Evolutionary conservation across 371 early-diverging fungal species (phyloP).

Genomic region (Saksenaea vasiformis): DNA sequence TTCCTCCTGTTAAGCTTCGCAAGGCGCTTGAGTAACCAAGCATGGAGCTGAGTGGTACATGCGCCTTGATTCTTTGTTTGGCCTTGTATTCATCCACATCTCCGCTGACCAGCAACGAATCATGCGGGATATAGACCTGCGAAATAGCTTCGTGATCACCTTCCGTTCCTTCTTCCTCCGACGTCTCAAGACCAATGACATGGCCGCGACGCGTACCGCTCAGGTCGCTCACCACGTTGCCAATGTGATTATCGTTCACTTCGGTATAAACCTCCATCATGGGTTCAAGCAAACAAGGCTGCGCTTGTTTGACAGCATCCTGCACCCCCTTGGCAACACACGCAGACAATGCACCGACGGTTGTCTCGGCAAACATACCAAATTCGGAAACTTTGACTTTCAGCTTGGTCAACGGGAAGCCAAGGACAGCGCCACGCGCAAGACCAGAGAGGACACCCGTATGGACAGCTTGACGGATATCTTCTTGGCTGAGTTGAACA

Average conservation of each 20-base stretch:
- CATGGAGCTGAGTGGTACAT: constrained; percentile 83
- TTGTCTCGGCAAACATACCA: constrained; percentile 68
- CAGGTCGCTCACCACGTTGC: constrained; percentile 80
- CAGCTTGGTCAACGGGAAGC: constrained; percentile 77
- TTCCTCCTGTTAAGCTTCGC: constrained; percentile 87
- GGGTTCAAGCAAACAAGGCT: constrained; percentile 80
- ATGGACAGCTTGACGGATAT: constrained; percentile 59
- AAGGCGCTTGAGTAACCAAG: constrained; percentile 87
- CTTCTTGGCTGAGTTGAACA: constrained; percentile 28
- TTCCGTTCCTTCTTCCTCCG: constrained; percentile 34
- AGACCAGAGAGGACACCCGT: constrained; percentile 76
- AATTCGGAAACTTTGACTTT: constrained; percentile 56
- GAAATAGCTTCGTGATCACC: constrained; percentile 19
- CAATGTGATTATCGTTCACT: constrained; percentile 76
- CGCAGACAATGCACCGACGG: constrained; percentile 66
- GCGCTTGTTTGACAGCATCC: constrained; percentile 59
- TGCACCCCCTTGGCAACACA: constrained; percentile 65
- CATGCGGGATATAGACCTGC: constrained; percentile 58
- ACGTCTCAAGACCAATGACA: constrained; percentile 54
- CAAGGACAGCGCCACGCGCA: constrained; percentile 78
- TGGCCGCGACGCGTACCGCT: constrained; percentile 79
- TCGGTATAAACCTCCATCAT: constrained; percentile 80
- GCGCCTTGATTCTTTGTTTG: constrained; percentile 63
- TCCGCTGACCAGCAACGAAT: constrained; percentile 34
- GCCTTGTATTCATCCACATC: constrained; percentile 40